Percentiles rank a stretch among this genome's conserved stretches.
These are phyloP conservation scores for Tolypocladium cylindrosporum DNA, from an alignment of 2,329 filamentous ascomycete genomes.

Conservation along the genomic window DNA sequence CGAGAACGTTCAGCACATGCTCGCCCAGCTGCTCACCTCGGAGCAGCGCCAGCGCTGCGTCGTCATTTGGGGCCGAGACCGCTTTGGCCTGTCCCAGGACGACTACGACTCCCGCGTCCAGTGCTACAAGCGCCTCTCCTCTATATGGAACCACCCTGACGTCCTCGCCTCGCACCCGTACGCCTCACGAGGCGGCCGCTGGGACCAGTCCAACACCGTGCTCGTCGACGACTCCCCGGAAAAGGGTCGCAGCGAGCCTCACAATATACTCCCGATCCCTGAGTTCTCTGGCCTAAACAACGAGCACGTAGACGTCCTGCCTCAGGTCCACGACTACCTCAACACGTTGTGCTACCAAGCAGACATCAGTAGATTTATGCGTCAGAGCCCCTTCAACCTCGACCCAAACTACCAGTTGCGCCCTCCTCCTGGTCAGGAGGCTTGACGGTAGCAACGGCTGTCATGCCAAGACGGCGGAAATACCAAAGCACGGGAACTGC, in stretches of 20 bases:
- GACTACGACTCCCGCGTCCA: conserved; percentile 68
- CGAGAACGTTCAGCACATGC: conserved; percentile 61
- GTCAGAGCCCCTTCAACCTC: conserved; percentile 36
- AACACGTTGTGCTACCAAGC: conserved; percentile 41
- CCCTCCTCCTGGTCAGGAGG: not conserved
- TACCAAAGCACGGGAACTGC: not conserved
- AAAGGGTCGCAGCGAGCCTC: conserved; percentile 75
- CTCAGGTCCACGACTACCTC: conserved; percentile 52
- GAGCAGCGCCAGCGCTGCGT: conserved; percentile 46
- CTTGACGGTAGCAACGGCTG: not conserved
- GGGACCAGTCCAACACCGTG: conserved; percentile 80
- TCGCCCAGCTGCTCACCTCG: conserved; percentile 50
- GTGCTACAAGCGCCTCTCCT: conserved; percentile 77
- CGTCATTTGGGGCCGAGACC: conserved; percentile 69
- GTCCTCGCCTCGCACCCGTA: conserved; percentile 36
- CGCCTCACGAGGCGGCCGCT: conserved; percentile 32
- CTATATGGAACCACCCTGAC: conserved; percentile 52
- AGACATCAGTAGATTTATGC: conserved; percentile 55
- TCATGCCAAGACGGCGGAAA: not conserved
- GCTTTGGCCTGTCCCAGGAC: conserved; percentile 51
- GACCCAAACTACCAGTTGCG: conserved; percentile 15
- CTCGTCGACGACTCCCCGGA: conserved; percentile 76
- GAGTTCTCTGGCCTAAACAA: conserved; percentile 52
- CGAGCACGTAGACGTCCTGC: conserved; percentile 36
- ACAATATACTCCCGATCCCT: conserved; percentile 71